Evolutionary conservation across 192 early-diverging fungal species (phyloP).

Genomic region (Coemansia umbellata): DNA sequence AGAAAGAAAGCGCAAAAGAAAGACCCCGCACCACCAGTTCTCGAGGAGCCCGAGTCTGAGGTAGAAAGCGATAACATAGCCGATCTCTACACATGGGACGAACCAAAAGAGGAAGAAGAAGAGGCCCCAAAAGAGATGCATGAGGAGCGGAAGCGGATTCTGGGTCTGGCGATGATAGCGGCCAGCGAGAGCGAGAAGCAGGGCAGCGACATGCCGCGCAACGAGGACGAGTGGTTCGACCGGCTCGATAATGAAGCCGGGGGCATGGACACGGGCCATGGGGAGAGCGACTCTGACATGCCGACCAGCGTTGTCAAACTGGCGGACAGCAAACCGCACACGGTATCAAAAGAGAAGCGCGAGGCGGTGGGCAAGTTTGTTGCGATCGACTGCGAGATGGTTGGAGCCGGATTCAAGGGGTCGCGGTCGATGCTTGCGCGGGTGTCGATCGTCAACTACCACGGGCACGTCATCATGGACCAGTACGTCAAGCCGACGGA

Average conservation of each 20-base stretch:
- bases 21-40: not conserved
- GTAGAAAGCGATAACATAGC: conserved; percentile 36
- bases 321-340: conserved; percentile 3
- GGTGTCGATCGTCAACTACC: conserved; percentile 91
- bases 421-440: conserved; percentile 81
- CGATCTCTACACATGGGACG: conserved; percentile 41
- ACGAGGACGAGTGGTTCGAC: conserved; percentile 33
- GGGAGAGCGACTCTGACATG: conserved; percentile 33
- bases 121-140: not conserved
- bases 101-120: not conserved
- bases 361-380: conserved; percentile 74
- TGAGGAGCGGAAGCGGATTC: conserved; percentile 19
- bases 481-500: conserved; percentile 80
- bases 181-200: conserved; percentile 12
- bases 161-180: conserved; percentile 31
- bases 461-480: conserved; percentile 84
- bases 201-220: conserved; percentile 17
- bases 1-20: not conserved
- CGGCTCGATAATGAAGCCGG: conserved; percentile 27
- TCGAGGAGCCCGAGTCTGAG: not conserved
- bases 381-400: conserved; percentile 99
- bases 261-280: conserved; percentile 6
- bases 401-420: conserved; percentile 87
- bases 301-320: conserved; percentile 11
- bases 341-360: conserved; percentile 19